phyloP scores from a whole-genome alignment of 2,329 filamentous ascomycete species.

The Fonsecaea pedrosoi region DNA sequence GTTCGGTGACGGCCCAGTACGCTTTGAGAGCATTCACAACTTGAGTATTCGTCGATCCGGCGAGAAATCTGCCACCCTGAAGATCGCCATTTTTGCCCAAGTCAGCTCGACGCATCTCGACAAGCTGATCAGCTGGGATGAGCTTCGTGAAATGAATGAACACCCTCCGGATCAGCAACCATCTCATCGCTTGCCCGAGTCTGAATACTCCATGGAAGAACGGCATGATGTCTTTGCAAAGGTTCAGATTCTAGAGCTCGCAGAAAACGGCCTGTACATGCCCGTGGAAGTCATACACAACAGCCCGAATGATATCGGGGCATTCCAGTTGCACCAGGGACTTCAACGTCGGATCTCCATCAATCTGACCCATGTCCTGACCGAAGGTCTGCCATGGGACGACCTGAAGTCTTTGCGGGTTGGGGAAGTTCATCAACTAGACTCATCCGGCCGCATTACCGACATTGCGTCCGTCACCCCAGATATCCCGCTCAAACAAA shows the following conservation, averaged over 20 bases:
- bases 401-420: constrained; percentile 78
- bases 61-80: constrained; percentile 74
- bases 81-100: constrained; percentile 89
- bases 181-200: constrained; percentile 78
- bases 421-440: constrained; percentile 80
- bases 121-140: constrained; percentile 97
- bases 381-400: constrained; percentile 86
- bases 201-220: constrained; percentile 91
- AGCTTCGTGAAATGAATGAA: constrained; percentile 81
- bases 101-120: constrained; percentile 94
- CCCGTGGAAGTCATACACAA: constrained; percentile 92
- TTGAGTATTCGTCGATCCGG: constrained; percentile 90
- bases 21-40: constrained; percentile 97
- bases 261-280: constrained; percentile 87
- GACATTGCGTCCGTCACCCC: constrained; percentile 75
- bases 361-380: constrained; percentile 88
- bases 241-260: constrained; percentile 87
- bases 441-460: constrained; percentile 82
- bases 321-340: constrained; percentile 94
- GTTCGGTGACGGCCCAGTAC: constrained; percentile 90
- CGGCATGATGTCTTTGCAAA: constrained; percentile 90
- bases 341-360: constrained; percentile 87
- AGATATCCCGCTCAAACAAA: constrained; percentile 77
- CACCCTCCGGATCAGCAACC: constrained; percentile 57
- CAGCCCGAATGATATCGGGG: constrained; percentile 81